phyloP scores from a whole-genome alignment of 2,329 filamentous ascomycete species.

The Cladophialophora immunda region DNA sequence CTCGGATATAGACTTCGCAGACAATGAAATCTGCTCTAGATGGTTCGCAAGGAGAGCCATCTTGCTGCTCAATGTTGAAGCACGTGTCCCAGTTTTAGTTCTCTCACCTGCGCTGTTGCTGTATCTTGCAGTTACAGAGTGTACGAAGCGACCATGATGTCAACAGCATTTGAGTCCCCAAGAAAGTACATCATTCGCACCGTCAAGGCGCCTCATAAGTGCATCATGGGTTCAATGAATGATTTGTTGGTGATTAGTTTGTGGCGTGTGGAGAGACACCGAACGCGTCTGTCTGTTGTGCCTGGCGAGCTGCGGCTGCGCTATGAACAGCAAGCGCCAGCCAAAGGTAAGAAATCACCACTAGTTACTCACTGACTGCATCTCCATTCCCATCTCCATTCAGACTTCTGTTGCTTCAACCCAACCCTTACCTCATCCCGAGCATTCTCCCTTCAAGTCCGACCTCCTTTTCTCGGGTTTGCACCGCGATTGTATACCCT shows the following conservation, averaged over 20 bases:
- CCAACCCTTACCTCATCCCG: slow-evolving; percentile 32
- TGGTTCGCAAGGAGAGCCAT: slow-evolving; percentile 77
- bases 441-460: slow-evolving; percentile 7
- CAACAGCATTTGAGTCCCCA: neutral
- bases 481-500: slow-evolving; percentile 4
- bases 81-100: slow-evolving; percentile 14
- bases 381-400: slow-evolving; percentile 19
- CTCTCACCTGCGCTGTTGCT: slow-evolving; percentile 2
- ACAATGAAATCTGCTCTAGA: slow-evolving; percentile 78
- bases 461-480: slow-evolving; percentile 1
- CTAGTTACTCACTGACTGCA: slow-evolving; percentile 3
- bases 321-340: slow-evolving; percentile 7
- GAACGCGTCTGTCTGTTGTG: slow-evolving; percentile 24
- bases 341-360: slow-evolving; percentile 8
- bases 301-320: slow-evolving; percentile 21
- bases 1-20: slow-evolving; percentile 77
- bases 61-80: slow-evolving; percentile 35
- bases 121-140: neutral
- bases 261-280: slow-evolving; percentile 6
- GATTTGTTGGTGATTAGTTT: slow-evolving; percentile 13
- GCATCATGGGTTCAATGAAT: neutral
- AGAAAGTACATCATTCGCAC: neutral
- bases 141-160: neutral
- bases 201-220: neutral
- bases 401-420: slow-evolving; percentile 16